Evolutionary conservation across 1,284 basidiomycete species (phyloP).

Genomic region (Apiotrichum domesticum): DNA sequence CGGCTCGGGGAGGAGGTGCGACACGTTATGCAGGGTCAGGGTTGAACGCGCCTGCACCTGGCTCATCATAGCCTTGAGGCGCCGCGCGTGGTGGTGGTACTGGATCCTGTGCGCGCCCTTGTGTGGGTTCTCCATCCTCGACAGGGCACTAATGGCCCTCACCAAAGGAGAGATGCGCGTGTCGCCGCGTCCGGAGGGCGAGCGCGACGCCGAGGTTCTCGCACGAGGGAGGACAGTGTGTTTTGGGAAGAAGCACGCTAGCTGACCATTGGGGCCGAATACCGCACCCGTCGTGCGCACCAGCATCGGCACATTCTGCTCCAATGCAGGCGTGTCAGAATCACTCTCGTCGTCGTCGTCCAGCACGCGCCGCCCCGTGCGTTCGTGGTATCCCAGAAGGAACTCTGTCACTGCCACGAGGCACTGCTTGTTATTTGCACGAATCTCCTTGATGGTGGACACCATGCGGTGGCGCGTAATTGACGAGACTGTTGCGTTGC

Average conservation of each 20-base stretch:
- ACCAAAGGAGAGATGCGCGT: conserved; percentile 23
- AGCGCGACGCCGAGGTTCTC: conserved; percentile 32
- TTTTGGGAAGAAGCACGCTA: conserved; percentile 75
- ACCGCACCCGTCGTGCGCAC: conserved; percentile 46
- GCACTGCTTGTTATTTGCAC: conserved; percentile 65
- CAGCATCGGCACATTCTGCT: conserved; percentile 38
- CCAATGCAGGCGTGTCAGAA: conserved; percentile 33
- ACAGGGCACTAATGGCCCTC: conserved; percentile 39
- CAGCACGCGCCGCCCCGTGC: conserved; percentile 29
- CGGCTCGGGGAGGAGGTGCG: conserved; percentile 53
- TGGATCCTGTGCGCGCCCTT: conserved; percentile 16
- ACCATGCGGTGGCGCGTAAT: conserved; percentile 70
- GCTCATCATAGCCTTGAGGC: conserved; percentile 9
- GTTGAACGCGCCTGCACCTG: conserved; percentile 40
- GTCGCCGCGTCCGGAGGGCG: conserved; percentile 28
- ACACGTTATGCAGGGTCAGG: conserved; percentile 62
- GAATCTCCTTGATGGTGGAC: conserved; percentile 63
- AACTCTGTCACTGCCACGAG: conserved; percentile 74
- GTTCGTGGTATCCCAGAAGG: conserved; percentile 56
- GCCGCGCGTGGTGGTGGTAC: conserved; percentile 11
- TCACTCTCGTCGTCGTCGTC: conserved; percentile 41
- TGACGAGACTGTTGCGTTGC: conserved; percentile 69
- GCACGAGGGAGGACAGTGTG: conserved; percentile 36
- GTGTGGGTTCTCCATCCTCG: conserved; percentile 33
- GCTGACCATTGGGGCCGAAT: conserved; percentile 79